Evolutionary conservation across 2,329 filamentous ascomycete genomes (phyloP).

Genomic region (Fusarium mundagurra): DNA sequence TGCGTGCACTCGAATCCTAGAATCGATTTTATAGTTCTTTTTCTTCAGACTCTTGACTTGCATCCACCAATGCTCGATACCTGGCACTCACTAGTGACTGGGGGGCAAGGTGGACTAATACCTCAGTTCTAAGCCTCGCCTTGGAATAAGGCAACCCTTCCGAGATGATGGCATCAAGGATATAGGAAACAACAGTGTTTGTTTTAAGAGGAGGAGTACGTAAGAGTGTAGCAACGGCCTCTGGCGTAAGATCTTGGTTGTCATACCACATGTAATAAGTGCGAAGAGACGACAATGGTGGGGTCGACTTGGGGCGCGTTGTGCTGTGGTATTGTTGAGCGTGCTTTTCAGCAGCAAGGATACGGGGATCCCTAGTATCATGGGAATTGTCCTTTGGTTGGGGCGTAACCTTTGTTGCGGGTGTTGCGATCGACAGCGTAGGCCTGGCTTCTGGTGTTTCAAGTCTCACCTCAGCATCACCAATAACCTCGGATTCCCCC

Average conservation of each 20-base stretch:
- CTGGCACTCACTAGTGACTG: slow-evolving; percentile 12
- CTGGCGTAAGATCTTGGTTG: slow-evolving; percentile 59
- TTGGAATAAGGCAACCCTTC: slow-evolving; percentile 63
- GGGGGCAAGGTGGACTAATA: slow-evolving; percentile 51
- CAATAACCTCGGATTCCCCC: slow-evolving; percentile 7
- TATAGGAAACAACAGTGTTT: slow-evolving; percentile 66
- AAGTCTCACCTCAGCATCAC: slow-evolving; percentile 19
- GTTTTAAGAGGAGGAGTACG: slow-evolving; percentile 67
- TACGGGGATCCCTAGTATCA: slow-evolving; percentile 49
- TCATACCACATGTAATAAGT: slow-evolving; percentile 73
- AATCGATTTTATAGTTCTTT: neutral
- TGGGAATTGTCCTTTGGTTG: neutral
- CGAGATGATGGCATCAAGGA: slow-evolving; percentile 63
- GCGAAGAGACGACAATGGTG: slow-evolving; percentile 54
- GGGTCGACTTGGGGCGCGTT: slow-evolving; percentile 36
- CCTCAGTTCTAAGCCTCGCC: slow-evolving; percentile 55
- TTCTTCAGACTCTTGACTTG: slow-evolving; percentile 4
- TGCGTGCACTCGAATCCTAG: neutral
- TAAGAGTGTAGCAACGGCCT: slow-evolving; percentile 63
- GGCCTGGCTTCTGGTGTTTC: neutral
- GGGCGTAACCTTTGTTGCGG: neutral
- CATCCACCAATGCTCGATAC: slow-evolving; percentile 44
- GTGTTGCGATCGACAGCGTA: neutral
- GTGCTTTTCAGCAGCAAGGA: slow-evolving; percentile 56
- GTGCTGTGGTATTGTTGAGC: slow-evolving; percentile 50